These are phyloP conservation scores for Telfairia occidentalis DNA, from an alignment of 331 rosid species.

Conservation along the genomic window DNA sequence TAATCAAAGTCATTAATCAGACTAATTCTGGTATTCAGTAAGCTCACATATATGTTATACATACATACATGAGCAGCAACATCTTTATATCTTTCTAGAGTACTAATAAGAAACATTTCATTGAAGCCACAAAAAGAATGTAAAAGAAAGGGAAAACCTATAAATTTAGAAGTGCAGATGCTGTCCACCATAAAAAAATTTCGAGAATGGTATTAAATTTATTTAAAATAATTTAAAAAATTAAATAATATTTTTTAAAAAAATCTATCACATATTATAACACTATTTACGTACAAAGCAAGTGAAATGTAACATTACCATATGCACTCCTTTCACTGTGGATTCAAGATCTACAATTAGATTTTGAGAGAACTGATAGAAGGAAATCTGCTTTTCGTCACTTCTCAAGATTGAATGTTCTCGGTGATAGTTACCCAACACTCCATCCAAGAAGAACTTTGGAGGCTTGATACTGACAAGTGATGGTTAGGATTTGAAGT, in stretches of 20 bases:
- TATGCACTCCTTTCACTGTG: background rate
- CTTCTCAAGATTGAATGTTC: background rate
- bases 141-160: background rate
- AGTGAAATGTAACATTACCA: background rate
- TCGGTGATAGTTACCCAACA: background rate
- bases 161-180: background rate
- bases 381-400: background rate
- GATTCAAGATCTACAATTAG: background rate
- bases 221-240: background rate
- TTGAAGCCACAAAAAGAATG: background rate
- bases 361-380: background rate
- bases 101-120: background rate
- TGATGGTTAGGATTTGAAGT: background rate
- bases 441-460: background rate
- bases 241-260: too few species aligned
- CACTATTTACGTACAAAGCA: background rate
- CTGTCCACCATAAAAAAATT: background rate
- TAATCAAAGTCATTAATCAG: background rate
- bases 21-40: background rate
- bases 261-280: background rate
- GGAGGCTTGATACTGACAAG: background rate
- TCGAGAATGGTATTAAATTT: background rate
- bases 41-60: background rate
- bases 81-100: background rate
- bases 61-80: background rate